Percentiles rank a stretch among this genome's conserved stretches.
phyloP scores from a whole-genome alignment of 2,329 filamentous ascomycete genomes.

The Lasiodiplodia theobromae region DNA sequence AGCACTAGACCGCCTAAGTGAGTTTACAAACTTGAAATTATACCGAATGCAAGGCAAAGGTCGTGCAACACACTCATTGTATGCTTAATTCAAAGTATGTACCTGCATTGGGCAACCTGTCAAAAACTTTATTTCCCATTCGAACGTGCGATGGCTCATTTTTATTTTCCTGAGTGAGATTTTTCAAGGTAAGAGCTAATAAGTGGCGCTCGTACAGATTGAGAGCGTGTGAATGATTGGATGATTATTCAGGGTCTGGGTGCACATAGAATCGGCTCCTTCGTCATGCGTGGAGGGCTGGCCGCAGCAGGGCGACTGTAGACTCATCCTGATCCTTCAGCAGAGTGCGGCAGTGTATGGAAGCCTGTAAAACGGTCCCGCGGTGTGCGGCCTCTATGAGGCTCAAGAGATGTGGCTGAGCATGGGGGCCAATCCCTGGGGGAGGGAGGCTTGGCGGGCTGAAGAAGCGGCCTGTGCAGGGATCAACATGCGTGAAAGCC shows the following conservation, averaged over 20 bases:
- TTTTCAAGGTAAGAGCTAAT: too few species aligned
- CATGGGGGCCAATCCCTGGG: not conserved
- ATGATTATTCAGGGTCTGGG: not conserved
- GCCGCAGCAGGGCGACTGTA: not conserved
- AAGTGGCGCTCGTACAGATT: too few species aligned
- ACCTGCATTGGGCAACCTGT: too few species aligned
- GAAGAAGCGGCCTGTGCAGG: not conserved
- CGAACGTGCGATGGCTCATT: too few species aligned
- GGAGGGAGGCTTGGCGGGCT: not conserved
- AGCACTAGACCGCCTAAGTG: too few species aligned
- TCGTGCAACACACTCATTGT: too few species aligned
- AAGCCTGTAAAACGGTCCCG: not conserved
- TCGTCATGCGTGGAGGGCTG: not conserved
- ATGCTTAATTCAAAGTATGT: too few species aligned
- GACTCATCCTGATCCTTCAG: not conserved
- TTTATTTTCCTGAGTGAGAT: too few species aligned
- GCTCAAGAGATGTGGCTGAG: conserved; percentile 2
- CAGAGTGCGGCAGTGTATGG: not conserved
- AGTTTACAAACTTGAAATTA: too few species aligned
- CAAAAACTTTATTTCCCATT: too few species aligned
- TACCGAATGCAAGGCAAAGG: too few species aligned
- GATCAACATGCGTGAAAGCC: not conserved
- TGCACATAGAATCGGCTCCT: too few species aligned
- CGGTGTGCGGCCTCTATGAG: conserved; percentile 9
- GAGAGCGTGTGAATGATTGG: not conserved